Evolutionary conservation across 75 land plant species (phyloP), one percentile per base, ranked within the genome.

Genomic region (Cupressus sempervirens): DNA sequence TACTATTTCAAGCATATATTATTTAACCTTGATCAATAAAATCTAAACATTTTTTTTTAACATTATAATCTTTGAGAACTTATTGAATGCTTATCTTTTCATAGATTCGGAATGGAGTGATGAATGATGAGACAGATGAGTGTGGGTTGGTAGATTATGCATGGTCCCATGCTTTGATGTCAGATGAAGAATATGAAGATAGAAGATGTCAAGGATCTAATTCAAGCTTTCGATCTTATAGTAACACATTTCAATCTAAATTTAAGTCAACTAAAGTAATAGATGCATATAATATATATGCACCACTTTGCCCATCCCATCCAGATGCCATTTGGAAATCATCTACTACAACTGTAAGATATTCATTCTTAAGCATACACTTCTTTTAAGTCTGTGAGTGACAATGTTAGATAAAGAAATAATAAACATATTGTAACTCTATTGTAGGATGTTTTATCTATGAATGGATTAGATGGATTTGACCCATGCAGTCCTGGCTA

Each of bases 121-220:
- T 93, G 20, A 86, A 95, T 56, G 89, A 87, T 65, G 86, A 85
- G 46, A 88, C 90, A 3, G 94, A 94, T 79, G 4, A 4, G 18
- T 74, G 15, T 65, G 97, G 95, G 38, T 87, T 87, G 85, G 89
- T 82, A 65, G 92, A 90, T 11, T 95, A 85, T 79, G 85, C 82
- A 40, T 88, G 86, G 86, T 85, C 88, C 9, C 97, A 94, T 83
- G 97, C 92, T 10, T 82, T 95, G 7, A 87, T 91, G 1, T 92
- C 97, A 0, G 92, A 94, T 52, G 87, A 87, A 76, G 54, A 84
- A 12, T 72, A 43, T n/a, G 50, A 11, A 32, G 1, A 1, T 11
- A 23, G 0, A 3, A 14, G 14, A 1, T 72, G 74, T 12, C 0
- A 4, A 1, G 13, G 10, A 72, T 72, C 74, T 30, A 10, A 32